A percentile compares a stretch with the other conserved stretches of the same genome.
Evolutionary conservation across 2,329 filamentous ascomycete species (phyloP).

Genomic region (Colletotrichum tofieldiae): DNA sequence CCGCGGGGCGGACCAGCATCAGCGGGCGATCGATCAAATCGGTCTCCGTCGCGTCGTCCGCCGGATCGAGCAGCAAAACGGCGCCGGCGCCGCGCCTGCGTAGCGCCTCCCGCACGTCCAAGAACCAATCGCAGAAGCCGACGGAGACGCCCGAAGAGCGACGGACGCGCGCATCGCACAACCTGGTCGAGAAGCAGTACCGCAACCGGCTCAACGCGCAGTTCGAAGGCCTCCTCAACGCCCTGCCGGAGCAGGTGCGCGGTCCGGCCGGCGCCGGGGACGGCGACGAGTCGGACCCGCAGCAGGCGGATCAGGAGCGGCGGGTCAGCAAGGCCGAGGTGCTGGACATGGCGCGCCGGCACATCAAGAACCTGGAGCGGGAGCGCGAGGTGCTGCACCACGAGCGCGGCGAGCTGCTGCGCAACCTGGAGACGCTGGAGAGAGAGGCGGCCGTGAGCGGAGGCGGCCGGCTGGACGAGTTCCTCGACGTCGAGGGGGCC

Average conservation of each 20-base stretch:
- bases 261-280: constrained; percentile 20
- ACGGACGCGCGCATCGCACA: constrained; percentile 51
- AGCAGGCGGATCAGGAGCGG: constrained; percentile 45
- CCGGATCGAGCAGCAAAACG: constrained; percentile 36
- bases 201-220: constrained; percentile 52
- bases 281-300: constrained; percentile 36
- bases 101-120: constrained; percentile 51
- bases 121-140: constrained; percentile 47
- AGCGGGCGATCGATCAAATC: constrained; percentile 35
- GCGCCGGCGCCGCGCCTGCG: constrained; percentile 45
- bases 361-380: constrained; percentile 53
- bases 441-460: constrained; percentile 26
- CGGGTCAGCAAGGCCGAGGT: constrained; percentile 56
- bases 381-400: constrained; percentile 49
- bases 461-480: constrained; percentile 21
- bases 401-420: constrained; percentile 49
- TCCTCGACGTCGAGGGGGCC: constrained; percentile 27
- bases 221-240: constrained; percentile 50
- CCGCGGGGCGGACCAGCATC: constrained; percentile 29
- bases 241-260: constrained; percentile 48
- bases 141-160: constrained; percentile 49
- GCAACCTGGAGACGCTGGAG: constrained; percentile 36
- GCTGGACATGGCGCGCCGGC: constrained; percentile 52
- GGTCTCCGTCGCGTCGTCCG: constrained; percentile 24
- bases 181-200: constrained; percentile 54